Evolutionary conservation across 1,284 basidiomycete species (phyloP), one percentile per base, ranked within the genome.

Genomic region (Ustilago lituana): DNA sequence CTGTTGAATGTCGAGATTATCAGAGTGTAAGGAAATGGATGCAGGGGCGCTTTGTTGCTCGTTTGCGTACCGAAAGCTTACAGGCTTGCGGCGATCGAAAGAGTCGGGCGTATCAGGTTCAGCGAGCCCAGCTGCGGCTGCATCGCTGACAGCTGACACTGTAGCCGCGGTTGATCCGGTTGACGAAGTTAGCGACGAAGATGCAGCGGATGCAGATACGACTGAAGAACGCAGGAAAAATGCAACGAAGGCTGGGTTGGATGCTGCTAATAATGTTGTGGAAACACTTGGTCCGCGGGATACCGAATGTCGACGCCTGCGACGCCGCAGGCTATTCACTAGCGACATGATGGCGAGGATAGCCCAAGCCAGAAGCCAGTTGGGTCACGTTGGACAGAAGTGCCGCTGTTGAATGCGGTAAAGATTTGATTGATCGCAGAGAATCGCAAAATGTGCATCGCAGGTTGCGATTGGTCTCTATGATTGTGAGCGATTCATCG

Each of bases 31-130:
- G 33, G 24, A 32, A n/a, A 49, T 40, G n/a, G 51, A 40, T n/a
- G 31, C 20, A 14, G 44, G 24, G 5, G 44, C 15, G 32, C 22
- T 35, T 39, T 52, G 49, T 3, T 41, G 47, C 38, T 59, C 55
- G 15, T 58, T 56, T n/a, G 47, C 38, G 10, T 59, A 41, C 33
- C 59, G 62, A 20, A 65, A 65, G 5, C 51, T 48, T 37, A 65
- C 51, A 29, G 58, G 62, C n/a, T 65, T 59, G 31, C 62, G 62
- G 8, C 56, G 62, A 26, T 41, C 27, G 32, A 65, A 26, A 37
- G 41, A n/a, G 26, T 65, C 62, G 15, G 43, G n/a, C 15, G 43
- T 39, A 12, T 37, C 22, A 32, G 45, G 23, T 23, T 36, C 14
- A 15, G 41, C 22, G 12, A 20, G 31, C 3, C 22, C 15, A 1